Evolutionary conservation across 352 stramenopile species (phyloP), one percentile per base, ranked within the genome.

Genomic region (Pythium guiyangense): DNA sequence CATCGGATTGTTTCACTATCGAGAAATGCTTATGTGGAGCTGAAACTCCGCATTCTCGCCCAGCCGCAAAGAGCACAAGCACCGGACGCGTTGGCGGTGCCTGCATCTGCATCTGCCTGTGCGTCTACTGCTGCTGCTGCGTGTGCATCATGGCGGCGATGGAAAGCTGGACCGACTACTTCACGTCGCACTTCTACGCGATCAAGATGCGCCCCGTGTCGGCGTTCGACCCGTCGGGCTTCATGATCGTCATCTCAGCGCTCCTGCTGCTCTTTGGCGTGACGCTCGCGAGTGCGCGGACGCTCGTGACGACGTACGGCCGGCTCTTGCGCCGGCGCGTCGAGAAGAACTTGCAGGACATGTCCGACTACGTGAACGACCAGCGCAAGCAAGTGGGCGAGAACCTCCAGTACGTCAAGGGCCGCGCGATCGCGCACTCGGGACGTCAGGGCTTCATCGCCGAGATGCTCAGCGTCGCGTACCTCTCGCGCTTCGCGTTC

Each of bases 401-500:
- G 60, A 84, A 89, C 62, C 63, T 92, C 60, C 69, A 83, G 68
- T 84, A 86, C 63, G 71, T 90, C 31, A 37, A 37, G 31, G 31
- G 31, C 31, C 31, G 31, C 31, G 31, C 31, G 45, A 87, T 87
- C 54, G 73, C 63, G 39, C 73, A 71, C 42, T 82, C 80, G 49
- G 71, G 67, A 0, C 82, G 79, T 20, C 80, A 92, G 66, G 85
- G 85, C 29, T 94, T 94, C 64, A 88, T 93, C 60, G 72, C 75
- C 47, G 83, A 94, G 70, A 94, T 94, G 85, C 74, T 93, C 55
- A 93, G 83, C 74, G 89, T 84, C 59, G 79, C 84, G 18, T 94
- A 94, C 62, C 71, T 94, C 22, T 93, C 83, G 35, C 73, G 85
- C 3, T 75, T 94, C 35, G 83, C 77, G 15, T 90, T 93, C 58